Conservation (phyloP, 2,329 filamentous ascomycete species). For the Paraphaeosphaeria minitans region DNA sequence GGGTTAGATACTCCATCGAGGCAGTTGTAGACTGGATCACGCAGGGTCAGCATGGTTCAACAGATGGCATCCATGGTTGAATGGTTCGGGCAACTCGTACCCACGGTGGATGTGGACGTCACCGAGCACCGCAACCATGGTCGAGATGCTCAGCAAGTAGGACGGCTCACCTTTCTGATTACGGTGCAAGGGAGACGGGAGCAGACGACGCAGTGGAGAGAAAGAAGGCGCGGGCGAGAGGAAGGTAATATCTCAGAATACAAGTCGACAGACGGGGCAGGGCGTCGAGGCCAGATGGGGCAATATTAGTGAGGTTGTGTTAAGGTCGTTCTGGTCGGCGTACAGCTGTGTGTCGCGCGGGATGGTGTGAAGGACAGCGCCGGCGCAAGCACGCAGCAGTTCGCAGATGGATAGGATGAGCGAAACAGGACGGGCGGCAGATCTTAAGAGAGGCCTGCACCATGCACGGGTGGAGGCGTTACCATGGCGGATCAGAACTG, state of each 20-base stretch:
- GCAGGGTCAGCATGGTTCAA: conserved; percentile 6
- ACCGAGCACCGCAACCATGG: conserved; percentile 5
- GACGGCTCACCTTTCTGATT: conserved; percentile 11
- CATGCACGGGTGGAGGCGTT: conserved; percentile 17
- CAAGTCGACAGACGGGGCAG: conserved; percentile 2
- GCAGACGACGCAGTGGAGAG: neutral
- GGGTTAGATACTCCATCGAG: conserved; percentile 46
- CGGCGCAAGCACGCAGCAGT: conserved; percentile 41
- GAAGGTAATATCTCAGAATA: conserved; percentile 14
- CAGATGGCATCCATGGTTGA: neutral
- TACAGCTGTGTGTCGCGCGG: conserved; percentile 25
- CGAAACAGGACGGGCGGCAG: conserved; percentile 33
- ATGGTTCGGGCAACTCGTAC: conserved; percentile 1
- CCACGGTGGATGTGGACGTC: neutral
- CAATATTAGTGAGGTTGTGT: conserved; percentile 18
- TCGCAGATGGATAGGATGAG: conserved; percentile 29
- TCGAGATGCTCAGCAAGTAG: neutral
- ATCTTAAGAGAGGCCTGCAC: conserved; percentile 26
- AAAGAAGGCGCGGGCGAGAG: neutral
- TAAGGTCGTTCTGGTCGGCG: conserved; percentile 22
- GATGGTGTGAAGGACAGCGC: conserved; percentile 21
- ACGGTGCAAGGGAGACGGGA: neutral
- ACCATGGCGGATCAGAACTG: conserved; percentile 41
- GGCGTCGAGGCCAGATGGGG: conserved; percentile 13
- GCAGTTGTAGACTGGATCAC: neutral